A percentile compares a stretch with the other conserved stretches of the same genome.
Conservation (phyloP, 2,329 filamentous ascomycete species). For the Sclerotinia trifoliorum region DNA sequence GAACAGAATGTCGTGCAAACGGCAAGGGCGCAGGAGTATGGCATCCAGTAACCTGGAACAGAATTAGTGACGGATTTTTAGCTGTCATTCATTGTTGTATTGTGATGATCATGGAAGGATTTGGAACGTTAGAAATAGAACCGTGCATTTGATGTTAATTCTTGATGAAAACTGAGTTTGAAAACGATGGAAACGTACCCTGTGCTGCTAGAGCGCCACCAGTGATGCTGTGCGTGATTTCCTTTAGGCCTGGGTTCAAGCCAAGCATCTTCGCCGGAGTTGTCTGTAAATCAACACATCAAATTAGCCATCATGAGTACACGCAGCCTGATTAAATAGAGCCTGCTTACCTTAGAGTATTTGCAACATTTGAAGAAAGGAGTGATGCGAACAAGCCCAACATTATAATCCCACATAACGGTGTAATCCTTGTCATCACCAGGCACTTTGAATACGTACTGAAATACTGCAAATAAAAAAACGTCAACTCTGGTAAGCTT, state of each 20-base stretch:
- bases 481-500: slow-evolving; percentile 16
- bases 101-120: background rate
- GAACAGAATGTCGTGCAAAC: slow-evolving; percentile 89
- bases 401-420: slow-evolving; percentile 97
- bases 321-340: background rate
- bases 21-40: slow-evolving; percentile 79
- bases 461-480: slow-evolving; percentile 61
- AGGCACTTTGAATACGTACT: slow-evolving; percentile 76
- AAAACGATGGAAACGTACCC: slow-evolving; percentile 52
- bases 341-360: slow-evolving; percentile 72
- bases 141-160: background rate
- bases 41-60: slow-evolving; percentile 90
- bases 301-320: slow-evolving; percentile 4
- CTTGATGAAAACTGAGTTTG: background rate
- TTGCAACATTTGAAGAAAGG: slow-evolving; percentile 90
- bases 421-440: slow-evolving; percentile 65
- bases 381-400: slow-evolving; percentile 89
- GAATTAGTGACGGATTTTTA: background rate
- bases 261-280: slow-evolving; percentile 80
- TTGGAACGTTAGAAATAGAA: background rate
- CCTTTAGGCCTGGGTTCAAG: slow-evolving; percentile 75
- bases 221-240: slow-evolving; percentile 93
- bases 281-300: slow-evolving; percentile 55
- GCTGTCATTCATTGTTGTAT: slow-evolving; percentile 24
- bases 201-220: slow-evolving; percentile 88